Percentiles rank a stretch among this genome's conserved stretches.
Conservation (phyloP, 192 early-diverging fungal genomes). For the Lobosporangium transversale region DNA sequence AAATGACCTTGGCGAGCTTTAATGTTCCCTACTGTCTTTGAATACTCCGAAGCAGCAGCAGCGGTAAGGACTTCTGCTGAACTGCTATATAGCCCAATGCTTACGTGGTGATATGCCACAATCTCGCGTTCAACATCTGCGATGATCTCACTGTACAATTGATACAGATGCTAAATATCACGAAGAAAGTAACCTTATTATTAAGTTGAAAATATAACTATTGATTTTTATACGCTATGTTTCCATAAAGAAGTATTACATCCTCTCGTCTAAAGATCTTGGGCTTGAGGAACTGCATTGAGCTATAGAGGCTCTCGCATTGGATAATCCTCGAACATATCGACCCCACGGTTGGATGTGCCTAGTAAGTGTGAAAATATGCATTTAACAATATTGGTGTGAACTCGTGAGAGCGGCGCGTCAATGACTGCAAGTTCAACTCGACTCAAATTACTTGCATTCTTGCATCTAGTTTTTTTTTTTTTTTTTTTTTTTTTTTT, state of each 20-base stretch:
- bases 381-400: too few relatives aligned
- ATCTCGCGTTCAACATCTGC: constrained; percentile 34
- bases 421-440: too few relatives aligned
- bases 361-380: constrained; percentile 13
- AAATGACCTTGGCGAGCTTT: constrained; percentile 1
- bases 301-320: constrained; percentile 37
- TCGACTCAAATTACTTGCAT: too few relatives aligned
- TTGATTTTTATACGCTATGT: too few relatives aligned
- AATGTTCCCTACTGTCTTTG: not conserved
- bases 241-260: constrained; percentile 17
- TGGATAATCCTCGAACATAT: constrained; percentile 46
- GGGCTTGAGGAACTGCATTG: constrained; percentile 45
- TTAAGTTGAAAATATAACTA: not conserved
- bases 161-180: constrained; percentile 34
- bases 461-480: too few relatives aligned
- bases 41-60: not conserved
- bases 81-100: not conserved
- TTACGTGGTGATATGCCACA: constrained; percentile 8
- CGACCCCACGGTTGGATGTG: constrained; percentile 26
- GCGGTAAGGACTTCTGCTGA: not conserved
- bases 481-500: too few relatives aligned
- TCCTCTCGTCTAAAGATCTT: constrained; percentile 47
- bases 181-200: not conserved
- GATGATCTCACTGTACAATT: constrained; percentile 33
- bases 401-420: too few relatives aligned